Conservation (phyloP, 768 basidiomycete species). For the Kondoa subrosea region DNA sequence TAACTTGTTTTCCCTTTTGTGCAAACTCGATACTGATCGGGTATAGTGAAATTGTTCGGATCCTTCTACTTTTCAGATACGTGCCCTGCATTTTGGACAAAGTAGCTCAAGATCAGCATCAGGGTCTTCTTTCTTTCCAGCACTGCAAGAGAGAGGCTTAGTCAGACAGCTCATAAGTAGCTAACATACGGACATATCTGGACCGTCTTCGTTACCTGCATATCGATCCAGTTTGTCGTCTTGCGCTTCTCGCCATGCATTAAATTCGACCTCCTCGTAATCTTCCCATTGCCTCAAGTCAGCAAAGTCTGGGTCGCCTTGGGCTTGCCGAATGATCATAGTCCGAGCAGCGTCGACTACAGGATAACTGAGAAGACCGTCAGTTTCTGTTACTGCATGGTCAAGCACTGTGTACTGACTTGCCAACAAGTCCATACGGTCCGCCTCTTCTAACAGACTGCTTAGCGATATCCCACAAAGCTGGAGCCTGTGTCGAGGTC, state of each 20-base stretch:
- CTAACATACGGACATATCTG: background rate
- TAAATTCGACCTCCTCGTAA: background rate
- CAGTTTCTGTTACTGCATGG: background rate
- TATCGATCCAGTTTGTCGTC: background rate
- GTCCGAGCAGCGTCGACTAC: background rate
- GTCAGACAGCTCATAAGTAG: background rate
- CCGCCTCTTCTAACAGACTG: background rate
- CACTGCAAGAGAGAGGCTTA: background rate
- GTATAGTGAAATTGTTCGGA: no score
- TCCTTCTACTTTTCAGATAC: no score
- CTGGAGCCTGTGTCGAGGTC: background rate
- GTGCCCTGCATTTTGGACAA: background rate
- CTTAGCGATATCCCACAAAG: background rate
- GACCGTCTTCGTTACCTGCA: background rate
- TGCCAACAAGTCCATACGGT: background rate
- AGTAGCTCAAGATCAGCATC: background rate
- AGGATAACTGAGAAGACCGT: background rate
- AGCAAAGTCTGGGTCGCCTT: background rate
- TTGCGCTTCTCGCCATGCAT: background rate
- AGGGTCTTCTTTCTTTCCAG: background rate
- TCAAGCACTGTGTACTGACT: background rate
- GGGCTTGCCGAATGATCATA: background rate
- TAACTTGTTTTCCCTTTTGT: no score
- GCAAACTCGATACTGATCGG: no score
- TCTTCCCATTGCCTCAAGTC: background rate